Conservation (phyloP, 805 yeast species). For the Lipomyces orientalis region DNA sequence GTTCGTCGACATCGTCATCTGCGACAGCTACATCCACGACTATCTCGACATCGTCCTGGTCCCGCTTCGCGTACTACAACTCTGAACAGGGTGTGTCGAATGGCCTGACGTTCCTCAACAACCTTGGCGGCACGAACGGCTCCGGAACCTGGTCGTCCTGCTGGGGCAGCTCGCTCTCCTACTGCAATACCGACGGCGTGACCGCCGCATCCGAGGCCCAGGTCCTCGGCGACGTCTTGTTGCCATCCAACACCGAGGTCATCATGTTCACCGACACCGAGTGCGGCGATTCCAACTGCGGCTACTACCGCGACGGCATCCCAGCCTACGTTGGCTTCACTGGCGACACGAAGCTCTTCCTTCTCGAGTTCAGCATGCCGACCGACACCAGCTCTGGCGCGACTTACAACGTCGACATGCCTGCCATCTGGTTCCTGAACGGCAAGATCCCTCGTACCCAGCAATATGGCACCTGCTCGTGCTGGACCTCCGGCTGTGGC, state of each 20-base stretch:
- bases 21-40: conserved; percentile 42
- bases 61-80: conserved; percentile 60
- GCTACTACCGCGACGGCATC: conserved; percentile 80
- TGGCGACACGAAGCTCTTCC: conserved; percentile 83
- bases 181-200: conserved; percentile 76
- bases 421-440: conserved; percentile 95
- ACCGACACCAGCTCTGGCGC: conserved; percentile 56
- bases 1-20: conserved; percentile 36
- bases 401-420: conserved; percentile 84
- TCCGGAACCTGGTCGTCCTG: conserved; percentile 87
- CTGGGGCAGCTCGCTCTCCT: conserved; percentile 93
- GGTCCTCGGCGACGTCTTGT: conserved; percentile 68
- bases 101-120: conserved; percentile 83
- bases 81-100: conserved; percentile 67
- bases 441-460: conserved; percentile 96
- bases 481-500: conserved; percentile 98
- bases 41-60: conserved; percentile 46
- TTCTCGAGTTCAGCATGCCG: conserved; percentile 96
- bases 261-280: conserved; percentile 69
- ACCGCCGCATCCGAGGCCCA: conserved; percentile 72
- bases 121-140: conserved; percentile 79
- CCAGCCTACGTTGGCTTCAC: conserved; percentile 96
- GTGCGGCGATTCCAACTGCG: conserved; percentile 64
- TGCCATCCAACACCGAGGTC: conserved; percentile 78
- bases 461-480: conserved; percentile 94